These are phyloP conservation scores for Elaphomyces granulatus DNA, from an alignment of 495 filamentous ascomycete genomes.

Conservation along the genomic window DNA sequence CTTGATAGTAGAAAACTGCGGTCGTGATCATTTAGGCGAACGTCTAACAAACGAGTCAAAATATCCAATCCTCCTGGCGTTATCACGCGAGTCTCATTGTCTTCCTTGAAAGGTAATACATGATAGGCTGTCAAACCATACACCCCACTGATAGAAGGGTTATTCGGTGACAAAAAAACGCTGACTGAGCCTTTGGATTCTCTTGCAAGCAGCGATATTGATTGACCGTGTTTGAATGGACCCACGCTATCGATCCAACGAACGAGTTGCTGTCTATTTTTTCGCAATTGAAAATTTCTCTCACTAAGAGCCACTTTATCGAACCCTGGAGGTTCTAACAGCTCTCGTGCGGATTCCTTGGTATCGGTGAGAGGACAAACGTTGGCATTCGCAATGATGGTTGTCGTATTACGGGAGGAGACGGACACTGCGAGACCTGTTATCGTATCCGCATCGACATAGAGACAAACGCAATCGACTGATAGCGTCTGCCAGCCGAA, in stretches of 20 bases:
- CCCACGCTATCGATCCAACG: neutral
- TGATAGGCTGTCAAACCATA: slow-evolving; percentile 6
- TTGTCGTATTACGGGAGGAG: too few relatives aligned
- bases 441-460: slow-evolving; percentile 3
- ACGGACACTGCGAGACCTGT: too few relatives aligned
- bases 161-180: slow-evolving; percentile 4
- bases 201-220: slow-evolving; percentile 3
- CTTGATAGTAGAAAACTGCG: slow-evolving; percentile 1
- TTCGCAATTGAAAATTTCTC: neutral
- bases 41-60: slow-evolving; percentile 1
- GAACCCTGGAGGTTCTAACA: slow-evolving; percentile 1
- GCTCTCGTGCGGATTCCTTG: too few relatives aligned
- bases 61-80: slow-evolving; percentile 4
- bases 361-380: too few relatives aligned
- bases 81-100: slow-evolving; percentile 1
- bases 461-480: slow-evolving; percentile 5
- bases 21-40: neutral
- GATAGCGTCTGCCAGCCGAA: slow-evolving; percentile 4
- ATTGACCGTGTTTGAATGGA: slow-evolving; percentile 2
- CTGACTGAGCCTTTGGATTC: slow-evolving; percentile 6
- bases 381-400: too few relatives aligned
- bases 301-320: neutral
- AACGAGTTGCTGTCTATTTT: neutral
- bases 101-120: neutral
- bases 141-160: neutral